These are phyloP conservation scores for Euphorbia corollata DNA, from an alignment of 441 rosid genomes.

Conservation along the genomic window DNA sequence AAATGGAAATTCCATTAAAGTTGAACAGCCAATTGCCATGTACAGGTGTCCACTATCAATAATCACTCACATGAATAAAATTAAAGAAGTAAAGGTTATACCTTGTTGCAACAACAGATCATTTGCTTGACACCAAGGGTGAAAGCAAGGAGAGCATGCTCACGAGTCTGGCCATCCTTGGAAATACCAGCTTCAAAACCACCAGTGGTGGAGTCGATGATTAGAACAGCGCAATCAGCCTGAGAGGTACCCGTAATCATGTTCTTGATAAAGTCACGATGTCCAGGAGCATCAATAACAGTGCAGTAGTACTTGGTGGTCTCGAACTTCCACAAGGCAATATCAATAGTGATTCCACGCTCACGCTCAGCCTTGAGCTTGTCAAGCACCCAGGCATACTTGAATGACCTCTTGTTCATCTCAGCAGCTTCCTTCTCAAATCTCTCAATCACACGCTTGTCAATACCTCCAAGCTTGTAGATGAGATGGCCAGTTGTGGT, in stretches of 20 bases:
- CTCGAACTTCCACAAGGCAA: not conserved
- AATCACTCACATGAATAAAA: not conserved
- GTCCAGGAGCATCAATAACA: constrained; percentile 6
- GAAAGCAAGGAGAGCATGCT: constrained; percentile 11
- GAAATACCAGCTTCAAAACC: constrained; percentile 8
- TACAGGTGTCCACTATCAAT: not conserved
- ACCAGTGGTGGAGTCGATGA: constrained; percentile 11
- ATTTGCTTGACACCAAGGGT: constrained; percentile 13
- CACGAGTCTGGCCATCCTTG: constrained; percentile 7
- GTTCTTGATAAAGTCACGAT: constrained; percentile 6
- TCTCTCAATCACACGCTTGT: constrained; percentile 4
- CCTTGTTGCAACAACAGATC: constrained; percentile 9
- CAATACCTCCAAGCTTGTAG: constrained; percentile 6
- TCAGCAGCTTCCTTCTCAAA: not conserved
- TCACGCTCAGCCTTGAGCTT: constrained; percentile 10
- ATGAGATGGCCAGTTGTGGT: constrained; percentile 1
- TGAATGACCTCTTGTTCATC: constrained; percentile 2
- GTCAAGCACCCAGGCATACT: constrained; percentile 7
- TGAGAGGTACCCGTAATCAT: not conserved
- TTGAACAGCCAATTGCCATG: not conserved
- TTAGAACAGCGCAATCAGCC: constrained; percentile 1
- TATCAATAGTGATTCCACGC: constrained; percentile 3
- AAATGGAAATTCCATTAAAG: not conserved
- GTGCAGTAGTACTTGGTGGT: constrained; percentile 1
- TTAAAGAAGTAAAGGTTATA: not conserved